These are phyloP conservation scores for Ganoderma resinaceum DNA, from an alignment of 1,284 basidiomycete genomes.

Conservation along the genomic window DNA sequence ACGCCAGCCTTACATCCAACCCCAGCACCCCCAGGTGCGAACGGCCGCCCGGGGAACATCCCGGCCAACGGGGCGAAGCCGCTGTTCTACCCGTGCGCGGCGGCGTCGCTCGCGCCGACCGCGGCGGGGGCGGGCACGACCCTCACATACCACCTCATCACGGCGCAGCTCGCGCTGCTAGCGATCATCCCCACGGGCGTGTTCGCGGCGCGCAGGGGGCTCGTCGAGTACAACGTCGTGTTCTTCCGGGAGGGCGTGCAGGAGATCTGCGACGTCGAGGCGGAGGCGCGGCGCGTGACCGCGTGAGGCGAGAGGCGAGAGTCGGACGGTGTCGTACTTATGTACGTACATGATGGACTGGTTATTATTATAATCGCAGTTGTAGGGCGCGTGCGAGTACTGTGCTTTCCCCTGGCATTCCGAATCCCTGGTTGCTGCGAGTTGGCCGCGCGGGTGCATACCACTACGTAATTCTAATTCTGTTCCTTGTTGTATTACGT, in stretches of 20 bases:
- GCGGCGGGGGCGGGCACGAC: slow-evolving; percentile 70
- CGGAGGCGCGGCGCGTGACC: slow-evolving; percentile 49
- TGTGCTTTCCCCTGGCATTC: too few species aligned
- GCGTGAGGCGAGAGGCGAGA: not conserved
- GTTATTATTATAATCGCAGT: not conserved
- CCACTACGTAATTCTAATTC: too few species aligned
- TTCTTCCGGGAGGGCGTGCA: slow-evolving; percentile 84
- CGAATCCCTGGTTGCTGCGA: too few species aligned
- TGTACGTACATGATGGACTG: not conserved
- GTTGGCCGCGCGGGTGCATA: not conserved
- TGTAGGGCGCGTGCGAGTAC: not conserved
- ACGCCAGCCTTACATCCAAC: slow-evolving; percentile 5
- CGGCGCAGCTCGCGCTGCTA: slow-evolving; percentile 81
- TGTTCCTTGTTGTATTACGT: not conserved
- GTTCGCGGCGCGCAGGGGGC: slow-evolving; percentile 79
- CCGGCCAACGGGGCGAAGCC: slow-evolving; percentile 21
- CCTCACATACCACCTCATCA: slow-evolving; percentile 88
- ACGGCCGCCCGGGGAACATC: slow-evolving; percentile 29
- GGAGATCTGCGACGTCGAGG: slow-evolving; percentile 78
- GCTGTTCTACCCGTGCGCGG: slow-evolving; percentile 61
- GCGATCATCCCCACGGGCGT: slow-evolving; percentile 83
- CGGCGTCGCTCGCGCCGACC: slow-evolving; percentile 66
- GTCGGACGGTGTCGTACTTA: not conserved
- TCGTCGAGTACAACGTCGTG: slow-evolving; percentile 94
- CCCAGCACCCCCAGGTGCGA: slow-evolving; percentile 26